Evolutionary conservation across 257 asterid species (phyloP).

Genomic region (Nyctanthes arbortristis): DNA sequence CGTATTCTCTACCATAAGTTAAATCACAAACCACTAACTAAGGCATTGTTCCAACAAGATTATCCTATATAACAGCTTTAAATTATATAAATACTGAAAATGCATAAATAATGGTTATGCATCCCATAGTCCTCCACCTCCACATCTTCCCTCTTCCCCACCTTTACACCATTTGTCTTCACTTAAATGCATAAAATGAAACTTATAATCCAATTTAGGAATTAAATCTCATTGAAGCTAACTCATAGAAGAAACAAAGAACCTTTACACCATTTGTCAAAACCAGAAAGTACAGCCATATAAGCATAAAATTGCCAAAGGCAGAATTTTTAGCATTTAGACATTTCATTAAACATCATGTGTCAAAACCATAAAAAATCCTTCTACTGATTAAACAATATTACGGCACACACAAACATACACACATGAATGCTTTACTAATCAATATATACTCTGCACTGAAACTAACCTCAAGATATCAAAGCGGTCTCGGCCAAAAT

Average conservation of each 20-base stretch:
- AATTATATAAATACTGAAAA: background rate
- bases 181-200: background rate
- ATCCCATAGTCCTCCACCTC: background rate
- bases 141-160: background rate
- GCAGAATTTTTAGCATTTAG: background rate
- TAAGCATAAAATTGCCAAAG: background rate
- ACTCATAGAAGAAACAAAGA: background rate
- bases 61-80: background rate
- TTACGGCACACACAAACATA: conserved; percentile 11
- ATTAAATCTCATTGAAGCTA: background rate
- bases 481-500: conserved; percentile 84
- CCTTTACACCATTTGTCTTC: no score
- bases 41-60: background rate
- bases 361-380: conserved; percentile 7
- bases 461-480: conserved; percentile 72
- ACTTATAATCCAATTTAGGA: background rate
- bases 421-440: background rate
- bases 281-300: background rate
- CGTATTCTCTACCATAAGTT: no score
- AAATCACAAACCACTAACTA: background rate
- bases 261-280: background rate
- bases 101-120: background rate
- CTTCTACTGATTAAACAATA: conserved; percentile 7
- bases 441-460: background rate
- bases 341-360: conserved; percentile 33